Conservation (phyloP, 169 alveolate genomes). For the Plasmodium fragile region DNA sequence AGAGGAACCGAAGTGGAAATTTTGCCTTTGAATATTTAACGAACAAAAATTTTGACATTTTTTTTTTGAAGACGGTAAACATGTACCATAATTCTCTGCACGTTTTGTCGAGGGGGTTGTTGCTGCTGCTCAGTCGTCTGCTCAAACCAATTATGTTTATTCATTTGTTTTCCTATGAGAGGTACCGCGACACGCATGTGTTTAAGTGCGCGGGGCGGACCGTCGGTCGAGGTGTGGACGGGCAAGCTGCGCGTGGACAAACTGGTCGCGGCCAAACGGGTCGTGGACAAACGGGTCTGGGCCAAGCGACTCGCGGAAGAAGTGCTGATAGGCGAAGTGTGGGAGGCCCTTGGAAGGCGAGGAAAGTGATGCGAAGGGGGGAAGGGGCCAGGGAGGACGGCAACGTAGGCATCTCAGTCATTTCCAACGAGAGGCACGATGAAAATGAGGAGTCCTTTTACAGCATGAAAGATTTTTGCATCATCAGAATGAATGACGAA, state of each 20-base stretch:
- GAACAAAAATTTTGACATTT: constrained; percentile 54
- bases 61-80: constrained; percentile 66
- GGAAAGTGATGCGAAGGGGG: neutral
- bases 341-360: neutral
- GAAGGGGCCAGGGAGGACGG: neutral
- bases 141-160: constrained; percentile 68
- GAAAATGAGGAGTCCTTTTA: constrained; percentile 40
- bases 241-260: too few species aligned
- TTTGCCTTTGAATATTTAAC: constrained; percentile 75
- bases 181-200: constrained; percentile 15
- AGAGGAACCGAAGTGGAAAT: constrained; percentile 65
- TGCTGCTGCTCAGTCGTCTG: constrained; percentile 41
- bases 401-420: constrained; percentile 15
- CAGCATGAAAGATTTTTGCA: constrained; percentile 39
- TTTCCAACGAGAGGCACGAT: constrained; percentile 44
- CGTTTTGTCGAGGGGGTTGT: constrained; percentile 50
- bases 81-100: constrained; percentile 44
- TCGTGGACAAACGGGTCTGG: too few species aligned
- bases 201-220: neutral
- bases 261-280: too few species aligned
- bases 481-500: constrained; percentile 50
- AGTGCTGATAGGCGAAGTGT: neutral
- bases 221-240: too few species aligned
- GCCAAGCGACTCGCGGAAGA: too few species aligned
- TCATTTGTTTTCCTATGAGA: constrained; percentile 41